Percentiles rank a stretch among this genome's conserved stretches.
These are phyloP conservation scores for Helminthosporium solani DNA, from an alignment of 2,329 filamentous ascomycete species.

Conservation along the genomic window DNA sequence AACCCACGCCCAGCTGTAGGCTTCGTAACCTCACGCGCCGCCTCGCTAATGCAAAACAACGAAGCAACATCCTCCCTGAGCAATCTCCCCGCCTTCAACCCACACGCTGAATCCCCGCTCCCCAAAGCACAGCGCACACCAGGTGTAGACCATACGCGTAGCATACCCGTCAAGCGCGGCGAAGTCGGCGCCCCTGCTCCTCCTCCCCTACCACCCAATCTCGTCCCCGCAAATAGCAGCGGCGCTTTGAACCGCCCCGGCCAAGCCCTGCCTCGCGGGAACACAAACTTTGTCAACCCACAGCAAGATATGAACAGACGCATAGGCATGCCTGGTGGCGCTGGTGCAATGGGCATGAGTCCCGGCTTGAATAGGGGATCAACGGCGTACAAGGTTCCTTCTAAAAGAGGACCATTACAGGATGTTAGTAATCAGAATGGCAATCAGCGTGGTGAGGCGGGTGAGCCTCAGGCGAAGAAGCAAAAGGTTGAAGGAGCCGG, in stretches of 20 bases:
- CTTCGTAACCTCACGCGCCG: constrained; percentile 50
- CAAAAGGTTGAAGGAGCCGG: constrained; percentile 32
- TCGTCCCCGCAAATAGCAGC: not conserved
- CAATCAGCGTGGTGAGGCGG: constrained; percentile 17
- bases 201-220: constrained; percentile 10
- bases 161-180: constrained; percentile 66
- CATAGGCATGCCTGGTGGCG: constrained; percentile 52
- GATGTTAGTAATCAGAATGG: constrained; percentile 49
- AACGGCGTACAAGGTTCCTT: constrained; percentile 49
- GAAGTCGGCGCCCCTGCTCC: constrained; percentile 22
- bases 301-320: constrained; percentile 48
- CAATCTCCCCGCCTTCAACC: constrained; percentile 48
- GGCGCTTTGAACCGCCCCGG: constrained; percentile 10
- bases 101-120: constrained; percentile 60
- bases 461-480: constrained; percentile 45
- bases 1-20: constrained; percentile 39
- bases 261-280: constrained; percentile 4
- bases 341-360: constrained; percentile 32
- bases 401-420: constrained; percentile 41
- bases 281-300: constrained; percentile 51
- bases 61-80: constrained; percentile 29
- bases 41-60: constrained; percentile 42
- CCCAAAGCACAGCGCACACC: constrained; percentile 77
- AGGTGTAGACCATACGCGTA: constrained; percentile 78
- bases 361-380: constrained; percentile 46